phyloP scores from a whole-genome alignment of 305 asterid species.

The Fraxinus paxiana region DNA sequence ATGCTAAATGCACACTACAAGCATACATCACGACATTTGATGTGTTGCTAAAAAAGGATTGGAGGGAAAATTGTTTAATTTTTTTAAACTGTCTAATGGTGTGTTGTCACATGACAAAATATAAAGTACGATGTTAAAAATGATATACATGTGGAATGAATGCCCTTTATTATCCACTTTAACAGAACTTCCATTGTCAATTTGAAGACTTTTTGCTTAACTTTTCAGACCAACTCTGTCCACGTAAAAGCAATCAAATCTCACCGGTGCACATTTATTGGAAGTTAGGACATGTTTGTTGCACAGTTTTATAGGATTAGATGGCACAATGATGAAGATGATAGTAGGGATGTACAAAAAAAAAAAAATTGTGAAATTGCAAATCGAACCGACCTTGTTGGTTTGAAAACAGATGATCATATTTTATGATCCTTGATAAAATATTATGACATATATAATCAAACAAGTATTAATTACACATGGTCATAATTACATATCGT shows the following conservation, averaged over 20 bases:
- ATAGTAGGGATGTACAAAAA: too few species aligned
- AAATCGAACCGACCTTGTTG: too few species aligned
- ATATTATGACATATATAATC: background rate
- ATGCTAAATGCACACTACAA: too few species aligned
- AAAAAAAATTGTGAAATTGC: too few species aligned
- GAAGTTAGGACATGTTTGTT: background rate
- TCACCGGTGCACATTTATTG: background rate
- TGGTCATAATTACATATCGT: background rate
- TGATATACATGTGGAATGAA: too few species aligned
- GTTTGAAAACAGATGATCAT: too few species aligned
- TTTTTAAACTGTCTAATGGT: too few species aligned
- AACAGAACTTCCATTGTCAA: constrained; percentile 55
- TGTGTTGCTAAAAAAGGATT: too few species aligned
- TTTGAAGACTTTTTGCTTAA: constrained; percentile 32
- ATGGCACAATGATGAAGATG: background rate
- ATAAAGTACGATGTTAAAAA: too few species aligned
- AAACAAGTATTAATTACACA: background rate
- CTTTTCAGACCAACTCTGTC: constrained; percentile 67
- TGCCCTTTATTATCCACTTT: constrained; percentile 45
- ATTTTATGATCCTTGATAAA: background rate
- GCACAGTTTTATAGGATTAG: background rate
- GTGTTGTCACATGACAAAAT: too few species aligned
- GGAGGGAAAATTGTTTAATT: too few species aligned
- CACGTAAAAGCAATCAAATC: constrained; percentile 6
- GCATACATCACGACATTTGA: too few species aligned